Base-by-base conservation (phyloP, 306 rosid genomes). In the Vigna angularis region DNA sequence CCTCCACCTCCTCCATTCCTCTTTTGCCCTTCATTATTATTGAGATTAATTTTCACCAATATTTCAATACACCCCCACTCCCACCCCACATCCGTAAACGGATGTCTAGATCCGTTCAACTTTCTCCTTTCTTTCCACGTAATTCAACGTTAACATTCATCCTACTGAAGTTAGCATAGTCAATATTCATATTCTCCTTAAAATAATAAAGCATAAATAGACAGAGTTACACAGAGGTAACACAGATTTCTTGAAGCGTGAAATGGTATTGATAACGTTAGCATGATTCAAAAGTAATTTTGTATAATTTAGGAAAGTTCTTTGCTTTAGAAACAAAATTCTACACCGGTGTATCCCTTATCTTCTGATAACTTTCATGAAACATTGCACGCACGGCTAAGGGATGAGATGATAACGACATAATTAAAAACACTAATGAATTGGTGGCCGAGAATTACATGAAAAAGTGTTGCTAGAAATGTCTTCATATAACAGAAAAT, bases 351-450 rank as follows among this genome's bases (percentile, higher is more conserved):
- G 53, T 15, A 13, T 40, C 14, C 20, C 18, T 63, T 52, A 50
- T 79, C 67, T 52, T 28, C 18, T 32, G 5, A 66, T 38, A 53
- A 66, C 59, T n/a, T 32, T 65, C 70, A 55, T 65, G 75, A 56
- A 66, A 45, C 59, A 30, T 45, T 56, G 17, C 24, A 51, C 10
- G 49, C 14, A 9, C 6, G 44, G 1, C 2, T 24, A 24, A 32
- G 70, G 56, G 14, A 66, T 77, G 48, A 44, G 1, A 78, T 6
- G 47, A 32, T 11, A 69, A 3, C 52, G 24, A 61, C 11, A 22
- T 13, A 72, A 24, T 34, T 63, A n/a, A 62, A 17, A 45, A 36
- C 44, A 24, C 26, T 44, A 58, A 3, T 10, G 28, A 42, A 15
- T 28, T 73, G 68, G 10, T 73, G 18, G 13, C 64, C 36, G 12